Evolutionary conservation across 345 rosid species (phyloP), one percentile per base, ranked within the genome.

Genomic region (Conringia planisiliqua): DNA sequence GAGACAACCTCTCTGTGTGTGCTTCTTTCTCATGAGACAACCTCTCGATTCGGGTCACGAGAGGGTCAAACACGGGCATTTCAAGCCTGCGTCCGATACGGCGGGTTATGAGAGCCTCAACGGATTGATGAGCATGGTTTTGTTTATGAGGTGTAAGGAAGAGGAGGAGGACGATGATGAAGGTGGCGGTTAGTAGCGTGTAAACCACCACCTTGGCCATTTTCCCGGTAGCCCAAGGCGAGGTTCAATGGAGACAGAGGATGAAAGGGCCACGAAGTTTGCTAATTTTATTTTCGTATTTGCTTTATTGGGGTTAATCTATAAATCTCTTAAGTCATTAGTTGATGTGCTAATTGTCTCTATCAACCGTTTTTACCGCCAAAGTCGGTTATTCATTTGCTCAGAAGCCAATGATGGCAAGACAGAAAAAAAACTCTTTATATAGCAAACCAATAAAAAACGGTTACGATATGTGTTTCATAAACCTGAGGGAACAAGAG

Each of bases 161-260:
- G 38, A 76, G 3, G 60, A 85, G 39, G 52, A 87, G 48, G 54
- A 75, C 6, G 20, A 81, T 48, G 73, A 85, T 77, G 76, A 32
- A 9, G 40, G 83, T 75, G 80, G 83, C 16, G 72, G 83, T 33
- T 26, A 87, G 60, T 43, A 85, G 63, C 73, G 74, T 42, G 36
- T 74, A 87, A 77, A 73, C 89, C 85, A 82, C 92, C 88, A 51
- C 92, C 92, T 82, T 86, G 81, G 73, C 83, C 96, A 87, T 90
- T 71, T 70, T 75, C 58, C 47, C 47, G 70, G 27, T 57, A 70
- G 68, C 80, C 68, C 1, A 79, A 79, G 79, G 75, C 16, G 61
- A 75, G 63, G 72, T 63, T 73, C 63, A 63, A 6, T 10, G 62
- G 56, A 52, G 69, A 66, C 51, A 43, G 32, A 43, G 32, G 30